Percentiles rank a stretch among this genome's conserved stretches.
phyloP scores from a whole-genome alignment of 2,329 filamentous ascomycete species.

The Thelonectria blattea region DNA sequence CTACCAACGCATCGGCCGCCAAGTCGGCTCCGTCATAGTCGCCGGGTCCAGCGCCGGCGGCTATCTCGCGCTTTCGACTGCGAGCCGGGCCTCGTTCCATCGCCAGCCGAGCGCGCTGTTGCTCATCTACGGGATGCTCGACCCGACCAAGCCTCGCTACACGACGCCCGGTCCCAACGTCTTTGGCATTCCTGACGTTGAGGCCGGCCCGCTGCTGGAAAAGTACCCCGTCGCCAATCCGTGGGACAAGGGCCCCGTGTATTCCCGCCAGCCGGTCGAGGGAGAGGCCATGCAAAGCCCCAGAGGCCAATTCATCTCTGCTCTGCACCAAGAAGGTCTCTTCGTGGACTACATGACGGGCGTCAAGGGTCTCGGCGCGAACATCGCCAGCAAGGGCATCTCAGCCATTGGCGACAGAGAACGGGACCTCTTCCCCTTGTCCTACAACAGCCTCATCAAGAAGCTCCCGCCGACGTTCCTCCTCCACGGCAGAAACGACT shows the following conservation, averaged over 20 bases:
- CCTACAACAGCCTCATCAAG: constrained; percentile 13
- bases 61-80: constrained; percentile 28
- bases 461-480: constrained; percentile 27
- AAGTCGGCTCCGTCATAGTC: constrained; percentile 21
- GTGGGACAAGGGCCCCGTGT: constrained; percentile 16
- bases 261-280: constrained; percentile 11
- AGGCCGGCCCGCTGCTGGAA: constrained; percentile 16
- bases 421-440: constrained; percentile 25
- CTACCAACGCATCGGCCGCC: constrained; percentile 5
- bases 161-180: constrained; percentile 25
- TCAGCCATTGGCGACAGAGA: constrained; percentile 22
- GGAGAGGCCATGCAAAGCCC: constrained; percentile 1
- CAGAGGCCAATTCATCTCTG: constrained; percentile 16
- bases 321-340: constrained; percentile 28
- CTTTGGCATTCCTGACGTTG: constrained; percentile 19
- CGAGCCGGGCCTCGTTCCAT: neutral
- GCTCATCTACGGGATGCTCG: constrained; percentile 30
- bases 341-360: constrained; percentile 35
- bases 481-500: constrained; percentile 30
- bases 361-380: constrained; percentile 8
- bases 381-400: constrained; percentile 17
- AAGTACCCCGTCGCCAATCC: constrained; percentile 16
- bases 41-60: constrained; percentile 33
- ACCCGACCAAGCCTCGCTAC: constrained; percentile 20
- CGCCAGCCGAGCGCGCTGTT: constrained; percentile 24